phyloP scores from a whole-genome alignment of 495 filamentous ascomycete genomes.

The Penicillium tannophilum region DNA sequence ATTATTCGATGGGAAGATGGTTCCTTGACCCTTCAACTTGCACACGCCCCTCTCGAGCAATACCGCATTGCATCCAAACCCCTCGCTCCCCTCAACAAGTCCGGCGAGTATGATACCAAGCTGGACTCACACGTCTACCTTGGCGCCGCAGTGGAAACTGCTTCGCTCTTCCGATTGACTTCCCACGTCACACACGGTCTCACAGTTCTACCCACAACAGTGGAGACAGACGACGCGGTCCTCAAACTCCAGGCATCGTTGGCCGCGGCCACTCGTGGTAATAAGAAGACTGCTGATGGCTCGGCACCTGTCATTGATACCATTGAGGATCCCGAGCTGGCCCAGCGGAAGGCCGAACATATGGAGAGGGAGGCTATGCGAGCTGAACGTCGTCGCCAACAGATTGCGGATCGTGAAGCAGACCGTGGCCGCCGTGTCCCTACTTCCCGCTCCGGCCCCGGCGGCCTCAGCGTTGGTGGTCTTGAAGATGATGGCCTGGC shows the following conservation, averaged over 20 bases:
- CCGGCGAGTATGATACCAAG: slow-evolving; percentile 63
- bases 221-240: slow-evolving; percentile 76
- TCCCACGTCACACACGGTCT: slow-evolving; percentile 81
- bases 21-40: slow-evolving; percentile 77
- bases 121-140: slow-evolving; percentile 84
- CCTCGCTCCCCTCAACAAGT: slow-evolving; percentile 69
- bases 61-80: slow-evolving; percentile 76
- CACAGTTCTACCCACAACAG: slow-evolving; percentile 66
- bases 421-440: slow-evolving; percentile 57
- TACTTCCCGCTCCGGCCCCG: slow-evolving; percentile 46
- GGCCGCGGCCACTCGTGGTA: slow-evolving; percentile 57
- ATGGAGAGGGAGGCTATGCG: slow-evolving; percentile 71
- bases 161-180: slow-evolving; percentile 70
- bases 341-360: slow-evolving; percentile 71
- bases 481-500: slow-evolving; percentile 67
- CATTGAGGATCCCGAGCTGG: slow-evolving; percentile 77
- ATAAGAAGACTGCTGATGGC: slow-evolving; percentile 61
- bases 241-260: slow-evolving; percentile 71
- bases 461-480: slow-evolving; percentile 70
- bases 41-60: slow-evolving; percentile 70
- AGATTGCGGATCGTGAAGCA: slow-evolving; percentile 64
- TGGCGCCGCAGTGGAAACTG: slow-evolving; percentile 68
- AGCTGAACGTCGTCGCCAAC: slow-evolving; percentile 67
- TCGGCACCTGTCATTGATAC: slow-evolving; percentile 59
- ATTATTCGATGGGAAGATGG: slow-evolving; percentile 84